A percentile compares a stretch with the other conserved stretches of the same genome.
Evolutionary conservation across 2,329 filamentous ascomycete genomes (phyloP).

Genomic region (Neocucurbitaria cava): DNA sequence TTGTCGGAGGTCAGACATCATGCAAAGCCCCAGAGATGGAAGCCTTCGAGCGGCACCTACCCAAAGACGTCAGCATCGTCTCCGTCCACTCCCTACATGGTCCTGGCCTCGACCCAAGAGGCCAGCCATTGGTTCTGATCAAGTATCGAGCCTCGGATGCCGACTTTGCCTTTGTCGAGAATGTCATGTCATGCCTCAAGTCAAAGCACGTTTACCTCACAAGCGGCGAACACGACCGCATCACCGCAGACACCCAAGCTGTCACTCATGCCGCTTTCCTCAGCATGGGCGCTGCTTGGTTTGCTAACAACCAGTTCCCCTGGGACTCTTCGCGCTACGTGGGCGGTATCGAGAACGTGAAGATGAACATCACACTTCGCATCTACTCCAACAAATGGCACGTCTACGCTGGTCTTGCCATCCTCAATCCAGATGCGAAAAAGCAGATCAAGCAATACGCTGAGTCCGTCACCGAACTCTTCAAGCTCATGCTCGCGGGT

Average conservation of each 20-base stretch:
- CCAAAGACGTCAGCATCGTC: slow-evolving; percentile 87
- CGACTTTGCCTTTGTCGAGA: slow-evolving; percentile 79
- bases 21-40: slow-evolving; percentile 97
- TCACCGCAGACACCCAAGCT: slow-evolving; percentile 97
- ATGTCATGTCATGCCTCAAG: slow-evolving; percentile 80
- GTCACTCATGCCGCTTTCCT: slow-evolving; percentile 97
- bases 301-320: slow-evolving; percentile 91
- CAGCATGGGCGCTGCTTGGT: slow-evolving; percentile 96
- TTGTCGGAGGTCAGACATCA: slow-evolving; percentile 96
- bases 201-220: slow-evolving; percentile 89
- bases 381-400: slow-evolving; percentile 99
- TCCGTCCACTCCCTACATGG: slow-evolving; percentile 97
- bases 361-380: slow-evolving; percentile 96
- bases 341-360: slow-evolving; percentile 97
- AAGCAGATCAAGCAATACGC: slow-evolving; percentile 96
- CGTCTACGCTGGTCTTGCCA: slow-evolving; percentile 96
- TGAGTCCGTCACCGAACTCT: slow-evolving; percentile 87
- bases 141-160: slow-evolving; percentile 84
- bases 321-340: slow-evolving; percentile 97
- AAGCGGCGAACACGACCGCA: slow-evolving; percentile 88
- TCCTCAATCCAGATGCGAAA: slow-evolving; percentile 91
- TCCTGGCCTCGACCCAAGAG: slow-evolving; percentile 83
- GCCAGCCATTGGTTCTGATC: slow-evolving; percentile 92
- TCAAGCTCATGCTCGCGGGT: slow-evolving; percentile 94
- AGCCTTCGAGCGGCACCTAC: slow-evolving; percentile 89